Evolutionary conservation across 2,329 filamentous ascomycete genomes (phyloP).

Genomic region (Ilyonectria robusta): DNA sequence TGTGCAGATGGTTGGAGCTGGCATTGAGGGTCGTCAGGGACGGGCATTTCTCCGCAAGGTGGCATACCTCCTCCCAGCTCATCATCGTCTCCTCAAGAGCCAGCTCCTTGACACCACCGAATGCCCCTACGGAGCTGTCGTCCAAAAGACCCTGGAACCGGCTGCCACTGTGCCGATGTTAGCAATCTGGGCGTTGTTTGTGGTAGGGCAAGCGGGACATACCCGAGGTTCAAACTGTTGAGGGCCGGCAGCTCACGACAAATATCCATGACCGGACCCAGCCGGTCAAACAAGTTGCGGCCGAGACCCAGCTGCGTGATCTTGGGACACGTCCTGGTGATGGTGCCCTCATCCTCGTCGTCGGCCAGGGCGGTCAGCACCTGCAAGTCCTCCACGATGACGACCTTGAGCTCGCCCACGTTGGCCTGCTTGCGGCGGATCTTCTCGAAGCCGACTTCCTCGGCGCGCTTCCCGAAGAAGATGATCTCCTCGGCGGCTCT

Average conservation of each 20-base stretch:
- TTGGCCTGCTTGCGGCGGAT: slow-evolving; percentile 84
- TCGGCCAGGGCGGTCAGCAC: slow-evolving; percentile 62
- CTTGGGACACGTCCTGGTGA: slow-evolving; percentile 71
- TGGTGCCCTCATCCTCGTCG: slow-evolving; percentile 51
- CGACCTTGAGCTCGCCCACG: slow-evolving; percentile 82
- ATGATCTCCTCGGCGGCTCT: slow-evolving; percentile 65
- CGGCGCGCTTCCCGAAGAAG: slow-evolving; percentile 85
- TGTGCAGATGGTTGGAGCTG: slow-evolving; percentile 70
- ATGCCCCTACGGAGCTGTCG: slow-evolving; percentile 53
- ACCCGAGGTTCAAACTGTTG: slow-evolving; percentile 80
- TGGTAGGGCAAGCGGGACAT: slow-evolving; percentile 49
- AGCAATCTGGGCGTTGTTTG: slow-evolving; percentile 29
- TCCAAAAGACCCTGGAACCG: slow-evolving; percentile 69
- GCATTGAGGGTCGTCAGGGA: slow-evolving; percentile 66
- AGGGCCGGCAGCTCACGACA: slow-evolving; percentile 79
- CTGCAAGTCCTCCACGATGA: slow-evolving; percentile 84
- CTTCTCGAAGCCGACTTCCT: slow-evolving; percentile 97
- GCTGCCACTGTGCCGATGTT: slow-evolving; percentile 73
- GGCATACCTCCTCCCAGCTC: slow-evolving; percentile 74
- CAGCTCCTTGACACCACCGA: slow-evolving; percentile 70
- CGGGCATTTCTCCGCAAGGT: slow-evolving; percentile 67
- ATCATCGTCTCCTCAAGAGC: slow-evolving; percentile 78
- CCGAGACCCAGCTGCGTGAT: slow-evolving; percentile 88
- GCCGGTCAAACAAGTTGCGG: slow-evolving; percentile 81
- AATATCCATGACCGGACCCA: slow-evolving; percentile 78